These are phyloP conservation scores for Chaetomium sp. DNA, from an alignment of 2,329 filamentous ascomycete species.

Conservation along the genomic window DNA sequence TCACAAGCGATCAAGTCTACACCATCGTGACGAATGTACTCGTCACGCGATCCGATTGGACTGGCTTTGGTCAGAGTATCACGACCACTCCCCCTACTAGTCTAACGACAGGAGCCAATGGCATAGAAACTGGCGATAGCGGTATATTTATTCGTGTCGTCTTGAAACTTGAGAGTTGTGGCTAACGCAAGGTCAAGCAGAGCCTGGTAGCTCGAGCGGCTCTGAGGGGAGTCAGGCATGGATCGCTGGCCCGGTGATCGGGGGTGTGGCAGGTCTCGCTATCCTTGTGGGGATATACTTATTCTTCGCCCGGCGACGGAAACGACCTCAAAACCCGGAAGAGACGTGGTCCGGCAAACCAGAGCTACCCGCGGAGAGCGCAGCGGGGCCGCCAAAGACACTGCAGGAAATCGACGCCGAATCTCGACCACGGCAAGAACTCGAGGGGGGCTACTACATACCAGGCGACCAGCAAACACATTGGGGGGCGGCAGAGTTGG, in stretches of 20 bases:
- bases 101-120: neutral
- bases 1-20: neutral
- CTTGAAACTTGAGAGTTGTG: neutral
- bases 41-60: constrained; percentile 4
- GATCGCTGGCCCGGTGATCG: constrained; percentile 7
- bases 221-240: neutral
- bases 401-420: neutral
- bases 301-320: neutral
- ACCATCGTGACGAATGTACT: neutral
- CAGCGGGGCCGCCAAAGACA: neutral
- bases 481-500: neutral
- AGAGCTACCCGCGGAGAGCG: neutral
- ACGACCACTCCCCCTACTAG: neutral
- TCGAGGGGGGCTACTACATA: neutral
- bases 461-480: neutral
- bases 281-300: neutral
- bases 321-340: neutral
- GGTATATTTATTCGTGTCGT: neutral
- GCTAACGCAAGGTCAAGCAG: neutral
- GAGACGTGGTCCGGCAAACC: constrained; percentile 1
- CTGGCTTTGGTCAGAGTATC: neutral
- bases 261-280: neutral
- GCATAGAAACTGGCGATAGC: neutral
- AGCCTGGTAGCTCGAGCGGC: neutral
- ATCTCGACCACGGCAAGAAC: neutral